Conservation (phyloP, 1,139 yeast genomes). For the Sugiyamaella novakii region DNA sequence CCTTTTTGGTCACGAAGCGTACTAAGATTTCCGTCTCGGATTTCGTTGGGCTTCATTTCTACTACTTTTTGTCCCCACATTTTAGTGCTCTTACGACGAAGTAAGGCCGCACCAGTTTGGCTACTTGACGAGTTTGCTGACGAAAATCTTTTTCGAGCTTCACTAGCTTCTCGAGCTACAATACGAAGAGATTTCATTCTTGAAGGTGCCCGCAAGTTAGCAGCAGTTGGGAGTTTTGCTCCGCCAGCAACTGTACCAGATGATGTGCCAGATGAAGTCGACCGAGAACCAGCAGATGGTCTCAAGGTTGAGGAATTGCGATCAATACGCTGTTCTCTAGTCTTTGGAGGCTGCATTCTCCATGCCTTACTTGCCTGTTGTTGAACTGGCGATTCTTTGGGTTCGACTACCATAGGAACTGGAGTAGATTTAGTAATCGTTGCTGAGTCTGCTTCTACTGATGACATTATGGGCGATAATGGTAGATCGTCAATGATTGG, state of each 20-base stretch:
- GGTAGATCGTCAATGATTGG: conserved; percentile 76
- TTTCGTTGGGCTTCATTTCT: conserved; percentile 80
- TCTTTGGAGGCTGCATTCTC: conserved; percentile 14
- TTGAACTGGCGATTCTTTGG: conserved; percentile 25
- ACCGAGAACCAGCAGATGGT: too few species aligned
- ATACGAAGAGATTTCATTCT: conserved; percentile 87
- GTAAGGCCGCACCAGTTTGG: conserved; percentile 36
- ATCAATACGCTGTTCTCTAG: conserved; percentile 11
- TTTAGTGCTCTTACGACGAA: conserved; percentile 82
- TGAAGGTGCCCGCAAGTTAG: conserved; percentile 29
- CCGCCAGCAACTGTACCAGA: not conserved
- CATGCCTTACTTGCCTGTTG: conserved; percentile 7
- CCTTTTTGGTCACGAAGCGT: conserved; percentile 66
- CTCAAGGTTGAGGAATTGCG: not conserved
- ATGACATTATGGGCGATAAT: conserved; percentile 52
- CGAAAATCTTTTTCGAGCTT: conserved; percentile 51
- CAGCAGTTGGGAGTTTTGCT: conserved; percentile 6
- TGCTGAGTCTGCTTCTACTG: conserved; percentile 6
- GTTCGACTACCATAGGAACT: conserved; percentile 36
- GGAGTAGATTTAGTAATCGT: not conserved
- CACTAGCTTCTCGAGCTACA: conserved; percentile 89
- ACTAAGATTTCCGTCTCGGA: conserved; percentile 57
- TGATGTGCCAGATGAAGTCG: too few species aligned
- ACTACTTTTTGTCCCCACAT: conserved; percentile 97
- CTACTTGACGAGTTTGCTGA: conserved; percentile 19